These are phyloP conservation scores for Diaporthe caulivora DNA, from an alignment of 2,329 filamentous ascomycete genomes.

Conservation along the genomic window DNA sequence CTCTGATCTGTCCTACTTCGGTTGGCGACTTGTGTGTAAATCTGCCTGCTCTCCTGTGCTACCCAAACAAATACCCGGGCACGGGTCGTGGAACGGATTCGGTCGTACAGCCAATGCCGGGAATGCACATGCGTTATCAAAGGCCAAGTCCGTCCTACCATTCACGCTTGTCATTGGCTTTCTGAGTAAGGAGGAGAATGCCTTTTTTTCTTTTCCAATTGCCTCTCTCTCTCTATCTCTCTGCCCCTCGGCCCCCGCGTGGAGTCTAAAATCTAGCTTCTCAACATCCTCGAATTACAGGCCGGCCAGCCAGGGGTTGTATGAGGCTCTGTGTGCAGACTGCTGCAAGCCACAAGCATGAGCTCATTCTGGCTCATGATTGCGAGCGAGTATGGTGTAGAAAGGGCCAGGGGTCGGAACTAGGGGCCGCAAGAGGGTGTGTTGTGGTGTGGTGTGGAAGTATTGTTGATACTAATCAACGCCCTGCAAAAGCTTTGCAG, in stretches of 20 bases:
- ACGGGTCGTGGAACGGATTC: not conserved
- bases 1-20: not conserved
- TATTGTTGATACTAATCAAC: not conserved
- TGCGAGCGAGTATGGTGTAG: not conserved
- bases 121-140: not conserved
- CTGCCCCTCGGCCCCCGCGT: not conserved
- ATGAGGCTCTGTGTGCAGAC: slow-evolving; percentile 24
- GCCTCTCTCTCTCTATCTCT: too few species aligned
- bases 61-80: not conserved
- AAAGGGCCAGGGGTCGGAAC: not conserved
- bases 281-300: not conserved
- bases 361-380: slow-evolving; percentile 4
- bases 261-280: not conserved
- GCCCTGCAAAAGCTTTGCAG: slow-evolving; percentile 1
- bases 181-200: not conserved
- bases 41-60: not conserved
- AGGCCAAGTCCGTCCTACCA: not conserved
- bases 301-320: not conserved
- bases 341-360: slow-evolving; percentile 21
- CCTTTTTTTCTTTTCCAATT: too few species aligned
- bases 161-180: not conserved
- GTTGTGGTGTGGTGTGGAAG: not conserved
- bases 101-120: slow-evolving; percentile 17
- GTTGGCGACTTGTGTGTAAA: not conserved
- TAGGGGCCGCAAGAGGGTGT: not conserved